A percentile compares a stretch with the other conserved stretches of the same genome.
These are phyloP conservation scores for Leishmania lainsoni DNA, from an alignment of 208 protist species.

Conservation along the genomic window DNA sequence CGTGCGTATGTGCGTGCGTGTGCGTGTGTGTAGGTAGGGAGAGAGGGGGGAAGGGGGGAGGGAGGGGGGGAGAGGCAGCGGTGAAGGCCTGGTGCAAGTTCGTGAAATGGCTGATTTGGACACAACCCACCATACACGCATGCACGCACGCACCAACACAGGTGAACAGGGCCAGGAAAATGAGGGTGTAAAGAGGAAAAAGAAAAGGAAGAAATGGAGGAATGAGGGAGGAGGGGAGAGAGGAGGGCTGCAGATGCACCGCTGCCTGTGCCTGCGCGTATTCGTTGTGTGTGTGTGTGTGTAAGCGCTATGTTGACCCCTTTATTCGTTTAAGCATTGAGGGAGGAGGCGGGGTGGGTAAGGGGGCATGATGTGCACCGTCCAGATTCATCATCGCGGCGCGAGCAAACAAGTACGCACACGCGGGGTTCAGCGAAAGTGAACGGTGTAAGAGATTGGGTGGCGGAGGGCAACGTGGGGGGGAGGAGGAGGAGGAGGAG, in stretches of 20 bases:
- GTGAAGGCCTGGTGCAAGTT: not conserved
- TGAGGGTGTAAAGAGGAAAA: not conserved
- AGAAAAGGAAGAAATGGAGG: not conserved
- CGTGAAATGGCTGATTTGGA: not conserved
- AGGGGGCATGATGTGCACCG: not conserved
- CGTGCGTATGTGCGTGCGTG: not conserved
- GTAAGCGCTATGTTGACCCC: not conserved
- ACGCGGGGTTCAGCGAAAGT: not conserved
- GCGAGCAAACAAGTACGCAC: not conserved
- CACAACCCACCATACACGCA: not conserved
- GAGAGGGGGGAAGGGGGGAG: not conserved
- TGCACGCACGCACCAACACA: not conserved
- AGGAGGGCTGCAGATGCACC: not conserved
- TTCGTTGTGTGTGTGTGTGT: not conserved
- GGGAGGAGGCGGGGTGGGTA: not conserved
- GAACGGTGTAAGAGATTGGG: not conserved
- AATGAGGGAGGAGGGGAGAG: not conserved
- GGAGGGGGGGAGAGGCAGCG: not conserved
- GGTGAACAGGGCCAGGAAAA: not conserved
- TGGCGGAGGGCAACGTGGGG: too few species aligned
- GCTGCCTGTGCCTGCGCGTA: not conserved
- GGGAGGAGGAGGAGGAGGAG: too few species aligned
- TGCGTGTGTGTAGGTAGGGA: not conserved
- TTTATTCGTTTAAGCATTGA: not conserved
- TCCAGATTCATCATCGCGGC: not conserved